phyloP scores from a whole-genome alignment of 805 yeast genomes.

The Candida ascalaphidarum region DNA sequence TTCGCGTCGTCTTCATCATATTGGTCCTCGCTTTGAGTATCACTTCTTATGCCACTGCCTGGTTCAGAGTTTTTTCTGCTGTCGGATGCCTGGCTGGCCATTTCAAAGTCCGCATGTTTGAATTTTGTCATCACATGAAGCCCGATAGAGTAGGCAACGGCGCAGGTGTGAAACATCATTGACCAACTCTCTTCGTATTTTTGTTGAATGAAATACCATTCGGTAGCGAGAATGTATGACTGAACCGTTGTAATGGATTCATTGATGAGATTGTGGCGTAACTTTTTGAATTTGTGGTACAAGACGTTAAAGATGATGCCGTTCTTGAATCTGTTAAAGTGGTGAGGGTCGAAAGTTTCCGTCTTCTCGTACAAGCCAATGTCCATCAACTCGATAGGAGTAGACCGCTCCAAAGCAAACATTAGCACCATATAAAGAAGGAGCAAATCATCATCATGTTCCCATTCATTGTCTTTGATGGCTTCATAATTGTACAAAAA shows the following conservation, averaged over 20 bases:
- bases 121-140: slow-evolving; percentile 36
- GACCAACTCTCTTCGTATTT: slow-evolving; percentile 47
- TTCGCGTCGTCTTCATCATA: slow-evolving; percentile 26
- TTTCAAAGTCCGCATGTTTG: slow-evolving; percentile 5
- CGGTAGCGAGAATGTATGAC: slow-evolving; percentile 43
- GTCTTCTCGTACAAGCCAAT: slow-evolving; percentile 9
- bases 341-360: too few relatives aligned
- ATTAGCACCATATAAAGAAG: slow-evolving; percentile 37
- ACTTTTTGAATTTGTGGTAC: slow-evolving; percentile 32
- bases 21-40: slow-evolving; percentile 9
- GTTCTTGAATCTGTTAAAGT: slow-evolving; percentile 9
- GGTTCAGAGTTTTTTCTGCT: not conserved
- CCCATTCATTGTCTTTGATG: slow-evolving; percentile 31
- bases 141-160: slow-evolving; percentile 44
- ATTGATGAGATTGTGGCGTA: slow-evolving; percentile 37
- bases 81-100: not conserved
- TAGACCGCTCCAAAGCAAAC: slow-evolving; percentile 27
- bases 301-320: slow-evolving; percentile 15
- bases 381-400: slow-evolving; percentile 17
- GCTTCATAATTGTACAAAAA: slow-evolving; percentile 28
- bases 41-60: not conserved
- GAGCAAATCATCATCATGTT: slow-evolving; percentile 40
- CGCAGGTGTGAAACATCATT: slow-evolving; percentile 39
- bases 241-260: slow-evolving; percentile 42
- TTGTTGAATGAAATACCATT: slow-evolving; percentile 40